Evolutionary conservation across 495 filamentous ascomycete species (phyloP).

Genomic region (Durotheca rogersii): DNA sequence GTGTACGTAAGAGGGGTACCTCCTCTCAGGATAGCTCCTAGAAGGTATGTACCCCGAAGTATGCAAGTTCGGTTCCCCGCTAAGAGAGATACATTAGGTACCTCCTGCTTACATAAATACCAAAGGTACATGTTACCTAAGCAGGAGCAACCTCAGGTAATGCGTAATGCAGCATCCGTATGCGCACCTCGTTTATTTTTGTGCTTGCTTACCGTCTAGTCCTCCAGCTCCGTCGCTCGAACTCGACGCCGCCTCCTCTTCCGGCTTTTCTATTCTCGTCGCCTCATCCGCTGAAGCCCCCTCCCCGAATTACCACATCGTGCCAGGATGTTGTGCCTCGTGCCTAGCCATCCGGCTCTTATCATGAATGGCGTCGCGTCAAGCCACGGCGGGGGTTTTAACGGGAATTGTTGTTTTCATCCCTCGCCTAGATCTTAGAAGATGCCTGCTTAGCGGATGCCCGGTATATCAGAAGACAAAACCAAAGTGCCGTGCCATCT

Average conservation of each 20-base stretch:
- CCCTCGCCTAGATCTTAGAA: too few species aligned
- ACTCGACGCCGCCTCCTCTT: not conserved
- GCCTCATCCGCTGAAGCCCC: not conserved
- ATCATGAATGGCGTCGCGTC: conserved; percentile 1
- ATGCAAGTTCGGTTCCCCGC: too few species aligned
- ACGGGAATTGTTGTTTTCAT: too few species aligned
- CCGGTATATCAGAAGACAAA: too few species aligned
- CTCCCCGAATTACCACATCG: not conserved
- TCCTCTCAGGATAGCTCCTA: too few species aligned
- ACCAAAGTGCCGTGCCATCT: too few species aligned
- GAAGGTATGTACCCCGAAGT: too few species aligned
- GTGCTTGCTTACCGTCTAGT: too few species aligned
- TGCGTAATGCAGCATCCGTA: not conserved
- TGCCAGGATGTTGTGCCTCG: not conserved
- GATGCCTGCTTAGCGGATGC: too few species aligned
- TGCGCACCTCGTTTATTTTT: not conserved
- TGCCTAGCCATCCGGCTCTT: not conserved
- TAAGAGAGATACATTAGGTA: not conserved
- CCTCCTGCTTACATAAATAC: not conserved
- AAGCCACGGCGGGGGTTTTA: conserved; percentile 13
- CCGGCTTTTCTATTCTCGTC: not conserved
- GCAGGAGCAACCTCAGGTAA: not conserved
- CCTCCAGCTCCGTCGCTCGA: too few species aligned
- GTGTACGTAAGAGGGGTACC: too few species aligned
- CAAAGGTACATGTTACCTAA: not conserved